A percentile compares a stretch with the other conserved stretches of the same genome.
phyloP scores from a whole-genome alignment of 768 basidiomycete species.

The Chalciporus chontae region DNA sequence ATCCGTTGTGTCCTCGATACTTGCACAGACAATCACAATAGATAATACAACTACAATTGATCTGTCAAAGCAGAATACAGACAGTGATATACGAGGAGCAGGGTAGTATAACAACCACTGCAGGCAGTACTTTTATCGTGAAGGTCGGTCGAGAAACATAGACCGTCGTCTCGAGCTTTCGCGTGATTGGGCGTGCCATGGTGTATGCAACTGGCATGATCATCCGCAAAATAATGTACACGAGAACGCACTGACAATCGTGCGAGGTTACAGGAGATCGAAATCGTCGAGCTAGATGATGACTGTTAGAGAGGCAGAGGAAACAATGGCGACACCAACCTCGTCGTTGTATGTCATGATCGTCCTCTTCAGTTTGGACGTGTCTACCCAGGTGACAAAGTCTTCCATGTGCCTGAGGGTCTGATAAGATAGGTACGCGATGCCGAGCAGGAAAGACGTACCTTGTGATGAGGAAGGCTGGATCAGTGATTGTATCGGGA shows the following conservation, averaged over 20 bases:
- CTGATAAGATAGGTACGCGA: constrained; percentile 3
- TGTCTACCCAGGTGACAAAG: constrained; percentile 99
- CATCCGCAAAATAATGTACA: background rate
- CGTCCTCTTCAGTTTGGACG: constrained; percentile 93
- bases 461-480: constrained; percentile 93
- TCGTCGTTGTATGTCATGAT: constrained; percentile 97
- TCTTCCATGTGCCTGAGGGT: constrained; percentile 88
- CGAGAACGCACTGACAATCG: background rate
- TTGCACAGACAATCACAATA: no score
- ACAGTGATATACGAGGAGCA: background rate
- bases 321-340: constrained; percentile 40
- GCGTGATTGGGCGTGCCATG: background rate
- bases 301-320: constrained; percentile 13
- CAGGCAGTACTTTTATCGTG: background rate
- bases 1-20: no score
- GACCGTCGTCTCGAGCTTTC: constrained; percentile 1
- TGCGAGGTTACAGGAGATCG: constrained; percentile 61
- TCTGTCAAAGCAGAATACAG: background rate
- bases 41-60: background rate
- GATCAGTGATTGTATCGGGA: constrained; percentile 93
- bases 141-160: background rate
- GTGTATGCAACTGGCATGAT: background rate
- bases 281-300: constrained; percentile 82
- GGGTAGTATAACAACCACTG: background rate
- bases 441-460: constrained; percentile 26